phyloP scores from a whole-genome alignment of 352 stramenopile species.

The Peronospora tabacina region DNA sequence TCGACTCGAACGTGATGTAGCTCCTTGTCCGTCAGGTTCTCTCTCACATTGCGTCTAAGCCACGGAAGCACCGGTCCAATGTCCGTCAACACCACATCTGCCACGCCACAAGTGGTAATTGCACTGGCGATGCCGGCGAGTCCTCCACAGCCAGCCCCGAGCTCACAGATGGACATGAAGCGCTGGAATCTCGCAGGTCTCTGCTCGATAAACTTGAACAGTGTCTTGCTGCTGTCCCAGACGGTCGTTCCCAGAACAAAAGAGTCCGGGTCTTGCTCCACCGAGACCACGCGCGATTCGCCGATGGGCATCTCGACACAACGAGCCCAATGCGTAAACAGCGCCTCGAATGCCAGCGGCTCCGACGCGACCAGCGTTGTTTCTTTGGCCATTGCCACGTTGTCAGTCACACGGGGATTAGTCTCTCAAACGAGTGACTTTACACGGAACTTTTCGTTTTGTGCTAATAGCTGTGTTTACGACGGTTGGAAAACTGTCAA shows the following conservation, averaged over 20 bases:
- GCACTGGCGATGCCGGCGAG: conserved; percentile 67
- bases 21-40: conserved; percentile 57
- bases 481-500: too few species aligned
- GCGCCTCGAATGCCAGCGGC: conserved; percentile 60
- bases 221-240: conserved; percentile 81
- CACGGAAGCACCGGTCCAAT: conserved; percentile 70
- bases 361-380: conserved; percentile 45
- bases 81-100: conserved; percentile 67
- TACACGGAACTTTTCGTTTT: background rate
- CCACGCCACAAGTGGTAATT: conserved; percentile 49
- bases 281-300: conserved; percentile 37
- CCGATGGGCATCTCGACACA: conserved; percentile 53
- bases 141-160: conserved; percentile 63
- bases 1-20: conserved; percentile 47
- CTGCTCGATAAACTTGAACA: conserved; percentile 82
- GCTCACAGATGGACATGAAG: conserved; percentile 64
- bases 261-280: conserved; percentile 72
- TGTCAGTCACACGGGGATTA: conserved; percentile 7
- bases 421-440: background rate
- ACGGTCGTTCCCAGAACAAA: conserved; percentile 78
- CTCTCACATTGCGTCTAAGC: conserved; percentile 62
- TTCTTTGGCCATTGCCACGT: conserved; percentile 44
- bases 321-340: conserved; percentile 76
- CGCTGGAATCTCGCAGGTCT: conserved; percentile 36
- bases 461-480: too few species aligned